Evolutionary conservation across 495 filamentous ascomycete genomes (phyloP).

Genomic region (Penicillium coffeae): DNA sequence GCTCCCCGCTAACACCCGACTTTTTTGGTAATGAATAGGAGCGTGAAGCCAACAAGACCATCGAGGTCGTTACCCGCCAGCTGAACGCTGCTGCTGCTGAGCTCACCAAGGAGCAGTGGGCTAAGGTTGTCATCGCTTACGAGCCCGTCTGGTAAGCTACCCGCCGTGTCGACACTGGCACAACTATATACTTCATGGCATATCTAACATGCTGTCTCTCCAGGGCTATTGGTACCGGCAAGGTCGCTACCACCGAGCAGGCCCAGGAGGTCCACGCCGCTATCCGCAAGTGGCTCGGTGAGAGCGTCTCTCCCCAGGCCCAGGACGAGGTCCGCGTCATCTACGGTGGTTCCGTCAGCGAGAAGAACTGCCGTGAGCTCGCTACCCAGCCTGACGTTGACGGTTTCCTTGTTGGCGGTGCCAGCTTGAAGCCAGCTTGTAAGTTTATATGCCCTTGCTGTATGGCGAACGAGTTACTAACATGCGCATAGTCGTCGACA

Average conservation of each 20-base stretch:
- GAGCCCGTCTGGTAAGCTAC: conserved; percentile 84
- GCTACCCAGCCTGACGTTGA: conserved; percentile 91
- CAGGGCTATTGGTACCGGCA: conserved; percentile 92
- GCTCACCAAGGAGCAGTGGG: conserved; percentile 70
- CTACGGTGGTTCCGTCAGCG: conserved; percentile 93
- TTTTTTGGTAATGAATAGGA: conserved; percentile 46
- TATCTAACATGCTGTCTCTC: conserved; percentile 5
- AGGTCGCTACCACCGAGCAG: conserved; percentile 90
- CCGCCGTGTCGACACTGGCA: not conserved
- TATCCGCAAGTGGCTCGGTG: conserved; percentile 83
- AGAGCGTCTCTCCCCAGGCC: conserved; percentile 64
- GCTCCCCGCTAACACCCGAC: conserved; percentile 27
- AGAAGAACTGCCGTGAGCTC: conserved; percentile 96
- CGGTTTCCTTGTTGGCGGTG: conserved; percentile 96
- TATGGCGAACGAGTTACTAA: conserved; percentile 10
- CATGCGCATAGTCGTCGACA: conserved; percentile 54
- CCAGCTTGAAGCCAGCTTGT: conserved; percentile 98
- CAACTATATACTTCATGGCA: too few species aligned
- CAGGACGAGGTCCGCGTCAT: conserved; percentile 81
- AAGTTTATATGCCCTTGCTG: conserved; percentile 36
- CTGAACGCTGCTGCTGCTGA: conserved; percentile 64
- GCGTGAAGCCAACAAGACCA: conserved; percentile 80
- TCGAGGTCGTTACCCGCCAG: conserved; percentile 82
- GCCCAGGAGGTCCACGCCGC: conserved; percentile 92
- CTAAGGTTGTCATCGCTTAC: conserved; percentile 92